phyloP scores from a whole-genome alignment of 345 rosid species.

The Theobroma cacao region DNA sequence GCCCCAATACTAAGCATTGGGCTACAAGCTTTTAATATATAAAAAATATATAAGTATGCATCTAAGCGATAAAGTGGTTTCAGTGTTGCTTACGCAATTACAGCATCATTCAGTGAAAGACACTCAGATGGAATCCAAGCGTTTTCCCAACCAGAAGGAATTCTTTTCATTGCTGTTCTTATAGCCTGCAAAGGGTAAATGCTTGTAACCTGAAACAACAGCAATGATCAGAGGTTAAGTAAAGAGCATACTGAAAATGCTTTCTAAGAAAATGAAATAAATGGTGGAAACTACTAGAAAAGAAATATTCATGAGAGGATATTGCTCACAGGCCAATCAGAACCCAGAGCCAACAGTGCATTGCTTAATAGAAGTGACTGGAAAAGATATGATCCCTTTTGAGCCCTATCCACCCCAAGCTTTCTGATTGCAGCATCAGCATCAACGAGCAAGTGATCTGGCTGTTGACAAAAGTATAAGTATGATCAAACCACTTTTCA shows the following conservation, averaged over 20 bases:
- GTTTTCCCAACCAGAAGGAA: conserved; percentile 65
- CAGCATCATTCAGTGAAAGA: conserved; percentile 58
- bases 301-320: background rate
- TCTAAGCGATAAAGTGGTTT: conserved; percentile 2
- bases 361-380: conserved; percentile 56
- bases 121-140: conserved; percentile 80
- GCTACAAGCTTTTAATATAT: background rate
- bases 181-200: conserved; percentile 68
- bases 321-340: conserved; percentile 95
- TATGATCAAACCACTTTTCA: background rate
- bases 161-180: conserved; percentile 68
- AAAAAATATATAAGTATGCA: background rate
- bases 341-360: conserved; percentile 72
- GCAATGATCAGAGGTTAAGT: background rate
- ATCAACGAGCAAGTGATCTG: conserved; percentile 86
- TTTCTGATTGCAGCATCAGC: conserved; percentile 67
- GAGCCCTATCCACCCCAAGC: conserved; percentile 76
- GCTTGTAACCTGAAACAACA: conserved; percentile 53
- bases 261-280: background rate
- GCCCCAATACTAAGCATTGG: background rate
- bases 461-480: conserved; percentile 47
- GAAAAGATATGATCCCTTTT: conserved; percentile 60
- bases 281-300: background rate
- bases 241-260: background rate
- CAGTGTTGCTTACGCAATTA: conserved; percentile 56